Base-by-base conservation (phyloP, 768 basidiomycete species). In the Naganishia antarctica region DNA sequence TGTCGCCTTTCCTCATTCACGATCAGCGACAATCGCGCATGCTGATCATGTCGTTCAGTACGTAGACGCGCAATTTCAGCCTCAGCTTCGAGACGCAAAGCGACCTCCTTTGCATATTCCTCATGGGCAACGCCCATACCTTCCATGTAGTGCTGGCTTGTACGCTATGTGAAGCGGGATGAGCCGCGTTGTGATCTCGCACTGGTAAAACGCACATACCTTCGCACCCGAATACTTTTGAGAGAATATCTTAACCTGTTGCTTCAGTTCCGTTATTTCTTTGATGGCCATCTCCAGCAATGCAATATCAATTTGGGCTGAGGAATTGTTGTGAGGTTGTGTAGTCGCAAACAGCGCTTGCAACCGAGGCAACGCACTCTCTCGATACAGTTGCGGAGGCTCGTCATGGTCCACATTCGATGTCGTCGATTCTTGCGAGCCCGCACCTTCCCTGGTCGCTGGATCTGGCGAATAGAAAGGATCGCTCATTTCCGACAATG, bases 101-200 rank as follows among this genome's bases (percentile, higher is more conserved):
- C 86, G 37, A 92, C 82, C 77, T 98, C 96, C 58, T 85, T 85
- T 73, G 97, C 93, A 74, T 94, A 97, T 74, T 98, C 96, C 45
- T 87, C 87, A 70, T 92, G 89, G 1, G 94, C 92, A 26, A 93
- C 91, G 0, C 86, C 87, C 44, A 99, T 80, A 44, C 96, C 96
- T 67, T 92, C 88, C 61, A 92, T 89, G 66, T 89, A 93, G 68
- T 91, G 89, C 68, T 89, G 88, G 73, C 91, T 96, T 50, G 89
- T 86, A 53, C 94, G 82, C 94, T 99, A 73, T 34, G n/a, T n/a
- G n/a, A n/a, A n/a, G n/a, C n/a, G n/a, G n/a, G n/a, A n/a, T n/a
- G n/a, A n/a, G n/a, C n/a, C n/a, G n/a, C n/a, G n/a, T n/a, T n/a
- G n/a, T n/a, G n/a, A n/a, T n/a, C n/a, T n/a, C 25, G 41, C 26